phyloP scores from a whole-genome alignment of 2,329 filamentous ascomycete species.

The Zymoseptoria passerinii region DNA sequence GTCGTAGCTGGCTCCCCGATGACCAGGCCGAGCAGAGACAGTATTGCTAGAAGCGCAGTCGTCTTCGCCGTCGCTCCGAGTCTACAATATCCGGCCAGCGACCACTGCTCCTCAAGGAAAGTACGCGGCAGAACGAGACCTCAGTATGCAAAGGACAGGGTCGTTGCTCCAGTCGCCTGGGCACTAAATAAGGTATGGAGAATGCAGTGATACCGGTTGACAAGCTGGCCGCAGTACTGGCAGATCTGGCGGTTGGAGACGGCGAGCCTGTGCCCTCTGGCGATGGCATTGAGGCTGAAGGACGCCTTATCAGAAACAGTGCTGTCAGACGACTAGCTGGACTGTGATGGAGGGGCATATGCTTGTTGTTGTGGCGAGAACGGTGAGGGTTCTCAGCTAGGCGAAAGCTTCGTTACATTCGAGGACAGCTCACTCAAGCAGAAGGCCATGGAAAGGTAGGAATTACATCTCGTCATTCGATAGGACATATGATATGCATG shows the following conservation, averaged over 20 bases:
- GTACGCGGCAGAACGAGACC: constrained; percentile 13
- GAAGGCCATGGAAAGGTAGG: too few relatives aligned
- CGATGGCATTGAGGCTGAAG: constrained; percentile 32
- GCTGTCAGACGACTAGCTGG: constrained; percentile 34
- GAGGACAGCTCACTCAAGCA: too few relatives aligned
- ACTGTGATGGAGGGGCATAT: not conserved
- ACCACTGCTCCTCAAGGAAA: constrained; percentile 45
- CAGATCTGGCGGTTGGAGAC: constrained; percentile 43
- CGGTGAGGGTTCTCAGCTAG: too few relatives aligned
- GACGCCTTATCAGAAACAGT: constrained; percentile 32
- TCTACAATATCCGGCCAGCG: constrained; percentile 51
- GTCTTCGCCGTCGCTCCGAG: constrained; percentile 41
- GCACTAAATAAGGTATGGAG: constrained; percentile 25
- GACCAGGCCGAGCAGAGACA: constrained; percentile 48
- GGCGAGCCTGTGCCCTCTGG: constrained; percentile 33
- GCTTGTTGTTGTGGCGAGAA: too few relatives aligned
- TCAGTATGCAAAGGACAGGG: constrained; percentile 9
- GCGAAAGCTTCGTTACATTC: too few relatives aligned
- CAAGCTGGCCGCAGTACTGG: constrained; percentile 41
- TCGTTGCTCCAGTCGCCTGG: constrained; percentile 8
- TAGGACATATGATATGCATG: not conserved
- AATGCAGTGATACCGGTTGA: constrained; percentile 38
- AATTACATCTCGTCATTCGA: too few relatives aligned
- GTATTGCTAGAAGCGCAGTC: constrained; percentile 47
- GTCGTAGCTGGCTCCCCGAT: not conserved